Evolutionary conservation across 495 filamentous ascomycete genomes (phyloP).

Genomic region (Podospora australis): DNA sequence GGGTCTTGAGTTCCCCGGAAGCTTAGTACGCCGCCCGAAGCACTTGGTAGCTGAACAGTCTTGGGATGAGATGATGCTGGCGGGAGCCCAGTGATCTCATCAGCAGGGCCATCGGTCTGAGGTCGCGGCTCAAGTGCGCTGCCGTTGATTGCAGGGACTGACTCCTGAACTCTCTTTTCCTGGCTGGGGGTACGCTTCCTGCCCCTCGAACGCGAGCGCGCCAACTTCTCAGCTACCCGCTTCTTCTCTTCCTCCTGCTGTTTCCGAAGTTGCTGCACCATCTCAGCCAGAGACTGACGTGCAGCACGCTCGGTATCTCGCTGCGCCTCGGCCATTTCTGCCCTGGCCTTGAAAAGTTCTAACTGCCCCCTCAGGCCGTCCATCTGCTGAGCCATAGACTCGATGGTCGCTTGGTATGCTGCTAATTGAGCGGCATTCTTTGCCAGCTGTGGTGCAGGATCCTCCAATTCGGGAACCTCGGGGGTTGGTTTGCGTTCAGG

Average conservation of each 20-base stretch:
- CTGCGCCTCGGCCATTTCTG: constrained; percentile 75
- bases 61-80: too few species aligned
- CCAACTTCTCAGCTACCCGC: constrained; percentile 22
- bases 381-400: constrained; percentile 77
- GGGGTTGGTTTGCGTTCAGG: constrained; percentile 10
- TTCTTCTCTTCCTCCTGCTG: constrained; percentile 49
- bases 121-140: not conserved
- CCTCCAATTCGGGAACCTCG: constrained; percentile 20
- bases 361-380: constrained; percentile 74
- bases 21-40: too few species aligned
- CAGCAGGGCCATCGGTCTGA: constrained; percentile 11
- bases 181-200: constrained; percentile 7
- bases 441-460: constrained; percentile 35
- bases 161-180: constrained; percentile 6
- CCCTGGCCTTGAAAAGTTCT: constrained; percentile 65
- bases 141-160: constrained; percentile 10
- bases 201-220: constrained; percentile 15
- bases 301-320: constrained; percentile 53
- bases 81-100: constrained; percentile 15
- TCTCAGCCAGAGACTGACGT: constrained; percentile 72
- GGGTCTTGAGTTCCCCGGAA: too few species aligned
- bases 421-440: constrained; percentile 37
- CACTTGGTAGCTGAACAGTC: too few species aligned
- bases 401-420: constrained; percentile 64
- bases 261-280: constrained; percentile 74